A percentile compares a stretch with the other conserved stretches of the same genome.
phyloP scores from a whole-genome alignment of 1,139 yeast species.

The Blastobotrys malaysiensis region DNA sequence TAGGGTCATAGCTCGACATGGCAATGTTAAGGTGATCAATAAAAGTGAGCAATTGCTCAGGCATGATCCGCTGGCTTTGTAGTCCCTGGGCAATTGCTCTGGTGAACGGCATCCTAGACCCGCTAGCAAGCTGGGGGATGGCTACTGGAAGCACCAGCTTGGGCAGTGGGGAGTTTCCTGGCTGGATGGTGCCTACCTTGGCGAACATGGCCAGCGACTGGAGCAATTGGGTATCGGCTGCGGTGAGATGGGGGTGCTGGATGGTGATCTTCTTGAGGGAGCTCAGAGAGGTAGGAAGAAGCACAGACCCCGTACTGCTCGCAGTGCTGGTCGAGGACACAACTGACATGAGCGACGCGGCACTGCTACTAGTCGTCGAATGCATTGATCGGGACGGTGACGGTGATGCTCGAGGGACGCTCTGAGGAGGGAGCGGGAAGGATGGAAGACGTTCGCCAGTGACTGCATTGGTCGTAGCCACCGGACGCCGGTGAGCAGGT shows the following conservation, averaged over 20 bases:
- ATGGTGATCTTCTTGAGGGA: not conserved
- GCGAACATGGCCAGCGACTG: not conserved
- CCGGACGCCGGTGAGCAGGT: not conserved
- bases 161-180: constrained; percentile 1
- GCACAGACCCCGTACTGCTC: not conserved
- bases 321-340: not conserved
- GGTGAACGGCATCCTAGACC: constrained; percentile 8
- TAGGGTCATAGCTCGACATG: not conserved
- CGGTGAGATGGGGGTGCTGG: not conserved
- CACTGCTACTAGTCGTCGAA: not conserved
- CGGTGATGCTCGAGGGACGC: not conserved
- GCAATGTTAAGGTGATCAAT: constrained; percentile 6
- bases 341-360: not conserved
- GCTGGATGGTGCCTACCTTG: not conserved
- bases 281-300: not conserved
- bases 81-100: constrained; percentile 7
- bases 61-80: constrained; percentile 3
- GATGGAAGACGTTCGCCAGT: not conserved
- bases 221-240: not conserved
- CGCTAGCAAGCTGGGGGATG: constrained; percentile 7
- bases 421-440: not conserved
- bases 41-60: constrained; percentile 2
- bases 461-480: not conserved
- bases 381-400: not conserved
- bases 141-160: constrained; percentile 7